These are phyloP conservation scores for Colletotrichum truncatum DNA, from an alignment of 2,329 filamentous ascomycete genomes.

Conservation along the genomic window DNA sequence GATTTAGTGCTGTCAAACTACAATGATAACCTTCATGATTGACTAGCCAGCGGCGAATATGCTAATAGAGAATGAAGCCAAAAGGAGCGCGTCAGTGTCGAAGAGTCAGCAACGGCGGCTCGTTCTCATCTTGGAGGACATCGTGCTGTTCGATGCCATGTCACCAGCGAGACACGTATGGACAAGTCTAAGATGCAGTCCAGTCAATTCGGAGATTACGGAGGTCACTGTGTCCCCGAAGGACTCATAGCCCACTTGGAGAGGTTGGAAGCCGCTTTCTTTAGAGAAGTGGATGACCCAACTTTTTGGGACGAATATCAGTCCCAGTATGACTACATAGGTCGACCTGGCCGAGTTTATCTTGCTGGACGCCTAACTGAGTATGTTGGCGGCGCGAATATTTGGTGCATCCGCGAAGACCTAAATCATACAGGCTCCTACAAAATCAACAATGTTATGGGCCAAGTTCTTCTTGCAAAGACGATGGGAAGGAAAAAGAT, in stretches of 20 bases:
- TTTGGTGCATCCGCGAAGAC: constrained; percentile 98
- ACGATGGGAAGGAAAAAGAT: constrained; percentile 94
- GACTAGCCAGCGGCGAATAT: too few relatives aligned
- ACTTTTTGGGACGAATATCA: constrained; percentile 97
- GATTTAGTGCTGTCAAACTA: too few relatives aligned
- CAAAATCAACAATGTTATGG: constrained; percentile 99
- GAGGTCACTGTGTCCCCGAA: constrained; percentile 97
- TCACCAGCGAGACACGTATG: too few relatives aligned
- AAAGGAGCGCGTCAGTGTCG: too few relatives aligned
- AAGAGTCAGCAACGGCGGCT: too few relatives aligned
- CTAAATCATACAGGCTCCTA: constrained; percentile 97
- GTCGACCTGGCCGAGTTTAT: constrained; percentile 90
- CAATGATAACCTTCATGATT: too few relatives aligned
- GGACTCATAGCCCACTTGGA: constrained; percentile 96
- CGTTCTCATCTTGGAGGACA: too few relatives aligned
- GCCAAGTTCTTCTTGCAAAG: constrained; percentile 87
- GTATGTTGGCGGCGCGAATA: constrained; percentile 89
- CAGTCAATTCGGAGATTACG: constrained; percentile 92
- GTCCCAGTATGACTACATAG: constrained; percentile 97
- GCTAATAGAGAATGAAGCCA: too few relatives aligned
- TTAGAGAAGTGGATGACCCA: constrained; percentile 84
- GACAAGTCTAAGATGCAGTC: too few relatives aligned
- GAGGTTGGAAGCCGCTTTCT: constrained; percentile 91
- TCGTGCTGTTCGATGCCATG: too few relatives aligned
- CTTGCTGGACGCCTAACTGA: constrained; percentile 88